Percentiles rank a stretch among this genome's conserved stretches.
Evolutionary conservation across 163 green algal genomes (phyloP).

Genomic region (Scenedesmus sp.): DNA sequence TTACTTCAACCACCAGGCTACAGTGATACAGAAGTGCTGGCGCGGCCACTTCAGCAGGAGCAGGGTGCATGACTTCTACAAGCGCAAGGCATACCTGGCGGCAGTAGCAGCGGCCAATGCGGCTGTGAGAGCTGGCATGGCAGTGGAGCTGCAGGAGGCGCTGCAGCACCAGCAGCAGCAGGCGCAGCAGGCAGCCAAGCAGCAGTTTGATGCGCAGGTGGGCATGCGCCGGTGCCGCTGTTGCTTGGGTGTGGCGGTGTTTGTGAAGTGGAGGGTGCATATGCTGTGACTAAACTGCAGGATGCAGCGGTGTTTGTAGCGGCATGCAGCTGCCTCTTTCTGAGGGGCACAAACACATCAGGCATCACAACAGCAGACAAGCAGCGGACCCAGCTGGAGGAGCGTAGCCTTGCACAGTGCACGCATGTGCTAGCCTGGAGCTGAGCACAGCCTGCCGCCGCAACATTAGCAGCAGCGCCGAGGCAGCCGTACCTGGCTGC

Average conservation of each 20-base stretch:
- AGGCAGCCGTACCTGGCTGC: not conserved
- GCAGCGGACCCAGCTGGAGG: not conserved
- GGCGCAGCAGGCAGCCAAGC: slow-evolving; percentile 54
- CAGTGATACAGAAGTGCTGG: slow-evolving; percentile 70
- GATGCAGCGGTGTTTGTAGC: not conserved
- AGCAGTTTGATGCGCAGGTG: slow-evolving; percentile 57
- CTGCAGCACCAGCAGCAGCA: slow-evolving; percentile 37
- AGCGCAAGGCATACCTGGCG: slow-evolving; percentile 67
- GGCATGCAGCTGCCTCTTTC: not conserved
- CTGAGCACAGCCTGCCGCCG: not conserved
- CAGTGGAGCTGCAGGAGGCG: slow-evolving; percentile 34
- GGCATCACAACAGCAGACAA: not conserved
- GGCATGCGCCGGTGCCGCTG: not conserved
- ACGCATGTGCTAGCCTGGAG: not conserved
- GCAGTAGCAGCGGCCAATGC: slow-evolving; percentile 53
- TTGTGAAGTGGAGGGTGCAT: not conserved
- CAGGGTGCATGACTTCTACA: slow-evolving; percentile 70
- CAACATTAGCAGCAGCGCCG: not conserved
- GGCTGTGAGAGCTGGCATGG: slow-evolving; percentile 34
- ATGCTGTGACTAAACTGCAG: not conserved
- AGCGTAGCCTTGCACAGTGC: not conserved
- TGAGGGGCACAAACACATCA: not conserved
- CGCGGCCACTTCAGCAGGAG: slow-evolving; percentile 72
- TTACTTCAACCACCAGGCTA: slow-evolving; percentile 70
- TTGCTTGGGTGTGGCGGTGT: not conserved